Conservation (phyloP, 768 basidiomycete genomes). For the Flagelloscypha sp. region DNA sequence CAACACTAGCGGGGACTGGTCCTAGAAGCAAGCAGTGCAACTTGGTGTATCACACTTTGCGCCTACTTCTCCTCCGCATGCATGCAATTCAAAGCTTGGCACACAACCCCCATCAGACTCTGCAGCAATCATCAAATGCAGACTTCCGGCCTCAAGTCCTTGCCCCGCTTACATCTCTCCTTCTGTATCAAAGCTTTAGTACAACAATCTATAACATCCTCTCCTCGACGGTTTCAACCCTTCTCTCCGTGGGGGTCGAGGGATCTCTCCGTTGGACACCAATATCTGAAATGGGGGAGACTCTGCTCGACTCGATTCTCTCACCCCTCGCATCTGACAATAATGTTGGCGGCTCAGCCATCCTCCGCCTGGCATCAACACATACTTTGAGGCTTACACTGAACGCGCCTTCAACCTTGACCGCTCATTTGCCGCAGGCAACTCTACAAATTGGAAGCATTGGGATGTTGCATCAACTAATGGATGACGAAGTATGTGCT, state of each 20-base stretch:
- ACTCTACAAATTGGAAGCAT: constrained; percentile 67
- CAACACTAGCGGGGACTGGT: constrained; percentile 12
- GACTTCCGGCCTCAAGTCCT: constrained; percentile 12
- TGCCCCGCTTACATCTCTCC: constrained; percentile 26
- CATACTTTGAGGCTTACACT: constrained; percentile 73
- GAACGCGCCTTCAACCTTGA: constrained; percentile 63
- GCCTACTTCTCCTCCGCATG: constrained; percentile 53
- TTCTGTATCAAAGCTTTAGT: constrained; percentile 73
- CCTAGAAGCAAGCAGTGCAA: constrained; percentile 42
- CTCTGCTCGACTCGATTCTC: constrained; percentile 51
- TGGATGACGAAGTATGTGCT: constrained; percentile 70
- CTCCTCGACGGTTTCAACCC: constrained; percentile 35
- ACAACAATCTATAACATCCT: constrained; percentile 53
- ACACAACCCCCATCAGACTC: constrained; percentile 24
- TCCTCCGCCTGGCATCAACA: constrained; percentile 57
- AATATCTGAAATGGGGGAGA: constrained; percentile 59
- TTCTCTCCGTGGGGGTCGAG: constrained; percentile 46
- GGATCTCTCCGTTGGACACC: constrained; percentile 51
- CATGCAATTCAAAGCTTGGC: constrained; percentile 44
- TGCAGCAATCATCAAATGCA: constrained; percentile 24
- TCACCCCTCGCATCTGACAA: constrained; percentile 32
- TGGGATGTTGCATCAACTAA: constrained; percentile 64
- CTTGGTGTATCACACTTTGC: constrained; percentile 57
- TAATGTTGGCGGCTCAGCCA: constrained; percentile 60
- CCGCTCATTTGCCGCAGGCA: constrained; percentile 75